Percentiles rank a stretch among this genome's conserved stretches.
Conservation (phyloP, 2,329 filamentous ascomycete species). For the Hymenoscyphus occultus region DNA sequence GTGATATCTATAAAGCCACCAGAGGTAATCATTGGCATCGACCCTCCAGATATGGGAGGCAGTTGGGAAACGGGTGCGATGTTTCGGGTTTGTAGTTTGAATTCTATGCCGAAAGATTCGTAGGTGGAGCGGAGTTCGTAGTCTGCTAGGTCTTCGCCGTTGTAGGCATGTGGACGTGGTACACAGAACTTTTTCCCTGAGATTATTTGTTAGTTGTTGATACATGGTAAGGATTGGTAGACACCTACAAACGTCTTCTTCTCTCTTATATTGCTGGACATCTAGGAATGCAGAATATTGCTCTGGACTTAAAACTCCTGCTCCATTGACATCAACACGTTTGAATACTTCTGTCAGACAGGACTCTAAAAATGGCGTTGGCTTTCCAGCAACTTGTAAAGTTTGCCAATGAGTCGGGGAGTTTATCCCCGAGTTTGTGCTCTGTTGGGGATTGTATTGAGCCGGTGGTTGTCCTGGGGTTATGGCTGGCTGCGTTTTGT, state of each 20-base stretch:
- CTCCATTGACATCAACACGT: slow-evolving; percentile 11
- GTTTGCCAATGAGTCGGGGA: slow-evolving; percentile 14
- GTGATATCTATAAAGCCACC: slow-evolving; percentile 56
- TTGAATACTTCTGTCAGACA: slow-evolving; percentile 13
- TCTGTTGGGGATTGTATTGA: not conserved
- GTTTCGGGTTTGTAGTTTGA: slow-evolving; percentile 5
- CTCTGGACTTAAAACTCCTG: slow-evolving; percentile 15
- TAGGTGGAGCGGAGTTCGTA: slow-evolving; percentile 16
- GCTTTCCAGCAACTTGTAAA: slow-evolving; percentile 7
- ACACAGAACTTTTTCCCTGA: slow-evolving; percentile 10
- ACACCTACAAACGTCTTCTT: slow-evolving; percentile 17
- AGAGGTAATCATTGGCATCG: slow-evolving; percentile 48
- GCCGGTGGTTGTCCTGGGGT: not conserved
- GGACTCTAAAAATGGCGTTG: slow-evolving; percentile 9
- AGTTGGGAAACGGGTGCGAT: not conserved
- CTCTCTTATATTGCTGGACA: slow-evolving; percentile 13
- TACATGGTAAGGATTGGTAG: not conserved
- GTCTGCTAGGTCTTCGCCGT: slow-evolving; percentile 16
- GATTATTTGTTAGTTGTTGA: not conserved
- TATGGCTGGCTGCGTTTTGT: not conserved
- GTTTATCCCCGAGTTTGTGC: not conserved
- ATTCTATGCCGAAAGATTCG: slow-evolving; percentile 18
- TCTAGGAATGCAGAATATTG: slow-evolving; percentile 20
- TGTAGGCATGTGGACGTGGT: slow-evolving; percentile 5
- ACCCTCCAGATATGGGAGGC: slow-evolving; percentile 10